Conservation (phyloP, 225 moss, liverwort and hornwort genomes). For the Pseudoscleropodium purum region DNA sequence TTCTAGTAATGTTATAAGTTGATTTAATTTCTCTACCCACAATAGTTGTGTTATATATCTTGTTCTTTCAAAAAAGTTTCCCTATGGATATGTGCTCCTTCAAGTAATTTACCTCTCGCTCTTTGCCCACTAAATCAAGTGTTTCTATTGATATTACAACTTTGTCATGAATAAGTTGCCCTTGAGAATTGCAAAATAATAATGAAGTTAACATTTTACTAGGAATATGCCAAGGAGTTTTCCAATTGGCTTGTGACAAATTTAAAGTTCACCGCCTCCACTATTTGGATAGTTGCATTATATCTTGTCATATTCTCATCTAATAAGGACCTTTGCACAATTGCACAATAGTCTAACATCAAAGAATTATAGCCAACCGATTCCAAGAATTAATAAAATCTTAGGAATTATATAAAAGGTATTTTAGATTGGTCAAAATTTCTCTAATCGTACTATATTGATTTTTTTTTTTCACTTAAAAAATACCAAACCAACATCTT, state of each 20-base stretch:
- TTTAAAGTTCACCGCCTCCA: background rate
- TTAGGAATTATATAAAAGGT: background rate
- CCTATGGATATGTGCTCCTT: background rate
- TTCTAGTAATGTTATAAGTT: background rate
- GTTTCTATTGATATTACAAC: background rate
- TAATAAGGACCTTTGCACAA: background rate
- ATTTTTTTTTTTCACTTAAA: too few species aligned
- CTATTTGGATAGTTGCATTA: background rate
- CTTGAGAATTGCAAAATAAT: background rate
- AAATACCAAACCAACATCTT: too few species aligned
- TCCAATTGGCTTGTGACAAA: background rate
- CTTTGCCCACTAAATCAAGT: background rate
- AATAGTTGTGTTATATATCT: background rate
- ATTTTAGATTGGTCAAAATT: background rate
- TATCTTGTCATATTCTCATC: background rate
- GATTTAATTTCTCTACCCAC: background rate
- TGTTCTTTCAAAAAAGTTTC: background rate
- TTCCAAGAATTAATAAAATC: accelerated
- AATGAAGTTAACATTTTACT: background rate
- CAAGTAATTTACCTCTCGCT: background rate
- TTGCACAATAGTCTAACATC: background rate
- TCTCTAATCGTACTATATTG: background rate
- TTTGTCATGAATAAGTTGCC: background rate
- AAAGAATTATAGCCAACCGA: background rate
- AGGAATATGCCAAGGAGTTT: accelerated